These are phyloP conservation scores for Boletus subcaerulescens DNA, from an alignment of 768 basidiomycete species.

Conservation along the genomic window DNA sequence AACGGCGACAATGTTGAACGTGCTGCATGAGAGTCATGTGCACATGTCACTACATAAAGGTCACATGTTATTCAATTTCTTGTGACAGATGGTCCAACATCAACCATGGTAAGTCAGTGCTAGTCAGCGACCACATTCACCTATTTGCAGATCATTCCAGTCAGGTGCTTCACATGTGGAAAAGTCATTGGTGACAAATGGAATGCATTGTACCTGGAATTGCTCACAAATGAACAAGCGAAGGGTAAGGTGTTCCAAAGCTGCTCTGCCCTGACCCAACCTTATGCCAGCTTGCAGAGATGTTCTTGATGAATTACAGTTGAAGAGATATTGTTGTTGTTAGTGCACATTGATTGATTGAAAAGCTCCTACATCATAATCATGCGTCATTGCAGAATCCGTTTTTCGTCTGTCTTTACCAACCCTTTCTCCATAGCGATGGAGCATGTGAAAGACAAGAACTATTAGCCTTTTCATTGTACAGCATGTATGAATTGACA, in stretches of 20 bases:
- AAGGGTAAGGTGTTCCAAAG: conserved; percentile 70
- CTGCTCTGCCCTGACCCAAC: not conserved
- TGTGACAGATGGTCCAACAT: not conserved
- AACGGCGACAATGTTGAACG: conserved; percentile 3
- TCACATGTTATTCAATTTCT: conserved; percentile 6
- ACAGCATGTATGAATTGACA: not conserved
- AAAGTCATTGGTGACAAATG: conserved; percentile 98
- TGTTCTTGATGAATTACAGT: conserved; percentile 81
- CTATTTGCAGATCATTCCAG: conserved; percentile 79
- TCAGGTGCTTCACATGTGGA: conserved; percentile 94
- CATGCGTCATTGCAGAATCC: conserved; percentile 51
- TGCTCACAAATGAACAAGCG: conserved; percentile 79
- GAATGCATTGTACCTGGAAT: conserved; percentile 80
- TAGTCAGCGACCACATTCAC: not conserved
- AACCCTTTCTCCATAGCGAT: conserved; percentile 23
- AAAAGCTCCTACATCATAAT: conserved; percentile 94
- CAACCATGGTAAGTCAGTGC: conserved; percentile 27
- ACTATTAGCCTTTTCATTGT: conserved; percentile 4
- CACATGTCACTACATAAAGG: conserved; percentile 1
- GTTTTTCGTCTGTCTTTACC: not conserved
- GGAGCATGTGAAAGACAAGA: conserved; percentile 34
- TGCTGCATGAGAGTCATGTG: conserved; percentile 25
- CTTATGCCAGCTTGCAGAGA: conserved; percentile 49
- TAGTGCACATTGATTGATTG: conserved; percentile 96
- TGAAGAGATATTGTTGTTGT: conserved; percentile 94